Evolutionary conservation across 768 basidiomycete genomes (phyloP).

Genomic region (Russula earlei): DNA sequence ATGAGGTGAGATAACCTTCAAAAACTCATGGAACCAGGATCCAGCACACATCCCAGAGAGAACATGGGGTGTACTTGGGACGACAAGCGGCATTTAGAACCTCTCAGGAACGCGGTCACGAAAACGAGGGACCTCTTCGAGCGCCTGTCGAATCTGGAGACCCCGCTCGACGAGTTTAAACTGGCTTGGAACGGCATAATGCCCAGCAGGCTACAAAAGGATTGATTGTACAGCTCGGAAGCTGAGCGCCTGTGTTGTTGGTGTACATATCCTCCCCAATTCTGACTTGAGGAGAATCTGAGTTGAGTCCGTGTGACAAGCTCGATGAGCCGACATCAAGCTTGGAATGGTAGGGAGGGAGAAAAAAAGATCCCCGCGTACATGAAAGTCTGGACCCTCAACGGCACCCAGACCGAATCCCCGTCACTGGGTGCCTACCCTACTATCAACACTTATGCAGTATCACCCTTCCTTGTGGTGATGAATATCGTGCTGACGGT

Average conservation of each 20-base stretch:
- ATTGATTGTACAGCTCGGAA: background rate
- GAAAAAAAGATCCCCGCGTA: no score
- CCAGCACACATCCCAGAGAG: background rate
- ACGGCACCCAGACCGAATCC: no score
- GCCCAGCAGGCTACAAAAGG: background rate
- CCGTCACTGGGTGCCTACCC: no score
- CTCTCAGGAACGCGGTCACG: background rate
- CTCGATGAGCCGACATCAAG: no score
- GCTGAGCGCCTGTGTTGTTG: background rate
- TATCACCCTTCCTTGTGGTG: background rate
- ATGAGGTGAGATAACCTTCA: conserved; percentile 1
- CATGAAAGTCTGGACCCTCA: no score
- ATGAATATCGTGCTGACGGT: background rate
- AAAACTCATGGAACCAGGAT: background rate
- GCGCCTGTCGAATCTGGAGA: background rate
- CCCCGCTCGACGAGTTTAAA: conserved; percentile 1
- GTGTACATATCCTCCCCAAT: no score
- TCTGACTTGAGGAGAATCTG: background rate
- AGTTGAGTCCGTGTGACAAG: background rate
- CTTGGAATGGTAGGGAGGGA: background rate
- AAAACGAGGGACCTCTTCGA: background rate
- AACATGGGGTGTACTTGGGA: background rate
- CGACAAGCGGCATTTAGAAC: background rate
- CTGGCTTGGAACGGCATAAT: conserved; percentile 12
- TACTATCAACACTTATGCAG: no score